Base-by-base conservation (phyloP, 306 rosid genomes). In the Inga oerstediana region DNA sequence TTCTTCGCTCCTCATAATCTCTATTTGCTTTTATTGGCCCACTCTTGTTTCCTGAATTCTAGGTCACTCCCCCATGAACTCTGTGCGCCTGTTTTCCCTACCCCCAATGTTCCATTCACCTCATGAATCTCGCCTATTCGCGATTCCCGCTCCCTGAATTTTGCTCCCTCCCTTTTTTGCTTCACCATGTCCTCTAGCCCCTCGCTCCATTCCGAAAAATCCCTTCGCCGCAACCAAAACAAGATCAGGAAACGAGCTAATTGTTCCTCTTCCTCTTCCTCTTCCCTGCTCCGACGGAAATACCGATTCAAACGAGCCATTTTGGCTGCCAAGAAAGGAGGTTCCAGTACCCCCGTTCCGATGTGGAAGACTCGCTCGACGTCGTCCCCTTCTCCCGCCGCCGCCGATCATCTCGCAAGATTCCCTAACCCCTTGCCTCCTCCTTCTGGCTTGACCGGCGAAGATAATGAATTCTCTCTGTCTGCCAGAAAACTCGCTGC, bases 401-500 rank as follows among this genome's bases (percentile, higher is more conserved):
- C 52, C 0, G 9, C 78, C 24, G 76, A 75, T 15, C 52, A 66
- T 1, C 80, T 73, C 20, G 54, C 67, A 35, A 81, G 75, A 19
- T 46, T 4, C 74, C 46, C 69, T 2, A 87, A 74, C 30, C 46
- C 79, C 70, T 74, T 78, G 62, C 74, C 77, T 79, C 74, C 74
- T 79, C 73, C 80, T 56, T 82, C 86, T 75, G 84, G 83, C 79
- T 70, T 87, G 24, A 82, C 82, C n/a, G 56, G 52, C 8, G 89
- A 78, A 80, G 94, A 87, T 30, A 93, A 84, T 76, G 89, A 87
- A 7, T 69, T 80, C 22, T 90, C 93, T 41, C 84, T 87, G 1
- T 95, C 98, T 0, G 98, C 97, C 0, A 82, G 98, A 48, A 95
- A 93, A 84, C 90, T 93, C 0, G 97, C 97, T 41, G 97, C 97